Evolutionary conservation across 2,329 filamentous ascomycete genomes (phyloP), one percentile per base, ranked within the genome.

Genomic region (Colletotrichum sp.): DNA sequence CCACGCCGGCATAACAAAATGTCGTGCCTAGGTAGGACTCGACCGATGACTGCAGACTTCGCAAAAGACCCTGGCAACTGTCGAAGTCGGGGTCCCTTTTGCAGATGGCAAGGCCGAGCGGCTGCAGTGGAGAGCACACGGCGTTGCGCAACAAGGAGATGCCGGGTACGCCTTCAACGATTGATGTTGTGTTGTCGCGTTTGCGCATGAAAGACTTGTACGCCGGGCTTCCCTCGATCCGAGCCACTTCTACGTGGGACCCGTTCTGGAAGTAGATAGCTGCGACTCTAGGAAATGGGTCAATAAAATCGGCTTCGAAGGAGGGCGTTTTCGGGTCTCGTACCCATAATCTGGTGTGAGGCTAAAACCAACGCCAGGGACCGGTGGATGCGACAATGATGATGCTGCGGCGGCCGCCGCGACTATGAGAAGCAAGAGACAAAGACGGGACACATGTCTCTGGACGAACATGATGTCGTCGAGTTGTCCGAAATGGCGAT

Each of bases 151-250:
- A 3, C 7, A 19, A 19, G 8, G 11, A 32, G 4, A 27, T 25
- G 13, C 13, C 29, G 25, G 13, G n/a, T 25, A 6, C 1, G 25
- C 2, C n/a, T 8, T 57, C 30, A 29, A 6, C 12, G 1, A 8
- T 11, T 0, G 39, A 19, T 15, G 15, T 19, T 7, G 9, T 6
- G 9, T 30, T 25, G 2, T 29, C n/a, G 12, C 2, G 4, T 55
- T 63, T 55, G 13, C 39, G 71, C 71, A 68, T 55, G 6, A 73
- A 69, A 19, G 71, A 36, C 55, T 64, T 73, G 55, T 73, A 73
- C 6, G 16, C 36, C 2, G 34, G 36, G 39, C 39, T 69, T 32
- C 71, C 71, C 30, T 74, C 66, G 5, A 74, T 29, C 36, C 16
- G 55, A 7, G 65, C 59, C 5, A 74, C 30, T 30, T 49, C 25